Evolutionary conservation across 176 grass and related monocot species (phyloP), one percentile per base, ranked within the genome.

Genomic region (Miscanthus lutarioriparius): DNA sequence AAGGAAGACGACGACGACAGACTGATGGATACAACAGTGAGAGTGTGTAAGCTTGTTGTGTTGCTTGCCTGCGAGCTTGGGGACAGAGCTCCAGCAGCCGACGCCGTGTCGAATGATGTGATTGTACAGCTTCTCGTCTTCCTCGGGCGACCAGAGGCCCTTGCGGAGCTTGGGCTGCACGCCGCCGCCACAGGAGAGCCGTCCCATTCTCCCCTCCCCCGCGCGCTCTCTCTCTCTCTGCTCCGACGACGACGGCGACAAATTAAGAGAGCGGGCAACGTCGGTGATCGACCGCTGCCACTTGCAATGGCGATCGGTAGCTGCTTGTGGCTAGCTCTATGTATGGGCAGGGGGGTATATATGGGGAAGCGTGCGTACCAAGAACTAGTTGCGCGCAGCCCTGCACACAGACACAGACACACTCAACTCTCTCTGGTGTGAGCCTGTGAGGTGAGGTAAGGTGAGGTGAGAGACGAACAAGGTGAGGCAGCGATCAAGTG

Each of bases 101-200:
- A 95, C 91, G 26, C 93, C 93, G 44, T 84, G 85, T 27, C 88
- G 85, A 76, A 95, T 89, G 93, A 95, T 91, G 91, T 95, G 93
- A 75, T 87, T 85, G 91, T 93, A 95, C 28, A 95, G 87, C 93
- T 93, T 95, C 81, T 95, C 91, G 83, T 95, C 93, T 67, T 95
- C 93, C 84, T 93, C 93, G 13, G 93, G 93, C 20, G 93, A 95
- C 93, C 93, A 95, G 10, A 95, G 82, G 26, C 93, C 93, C 85
- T 93, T 95, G 40, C 93, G 87, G 58, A 95, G 91, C 91, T 95
- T 95, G 62, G 87, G 54, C 86, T 87, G 86, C 76, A 84, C 87
- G 61, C 80, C 84, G 86, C 84, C 81, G 59, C 85, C 79, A 75
- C 83, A 78, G 49, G 86, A 78, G 49, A 85, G 86, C 64, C 93